Evolutionary conservation across 805 yeast genomes (phyloP).

Genomic region (Saitoella complicata): DNA sequence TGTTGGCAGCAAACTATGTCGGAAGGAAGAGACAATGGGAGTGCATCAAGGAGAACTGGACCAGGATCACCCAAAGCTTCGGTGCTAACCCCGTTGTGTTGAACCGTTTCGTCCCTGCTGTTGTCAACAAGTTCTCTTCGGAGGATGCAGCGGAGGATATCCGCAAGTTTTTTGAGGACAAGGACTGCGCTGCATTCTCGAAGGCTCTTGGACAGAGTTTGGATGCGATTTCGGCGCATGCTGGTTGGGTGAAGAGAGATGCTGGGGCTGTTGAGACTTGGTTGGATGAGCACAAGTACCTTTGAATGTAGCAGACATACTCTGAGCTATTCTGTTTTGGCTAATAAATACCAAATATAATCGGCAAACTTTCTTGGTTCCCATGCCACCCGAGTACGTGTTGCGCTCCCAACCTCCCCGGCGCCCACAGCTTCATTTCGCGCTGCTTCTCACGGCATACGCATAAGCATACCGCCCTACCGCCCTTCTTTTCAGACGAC

Average conservation of each 20-base stretch:
- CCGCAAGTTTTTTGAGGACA: slow-evolving; percentile 28
- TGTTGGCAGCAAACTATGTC: slow-evolving; percentile 31
- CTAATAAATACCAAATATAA: too few species aligned
- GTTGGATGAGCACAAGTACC: slow-evolving; percentile 21
- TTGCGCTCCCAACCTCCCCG: too few species aligned
- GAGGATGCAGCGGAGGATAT: slow-evolving; percentile 24
- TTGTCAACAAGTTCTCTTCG: slow-evolving; percentile 23
- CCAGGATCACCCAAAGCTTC: slow-evolving; percentile 27
- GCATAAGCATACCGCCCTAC: too few species aligned
- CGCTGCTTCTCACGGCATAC: too few species aligned
- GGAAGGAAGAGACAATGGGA: slow-evolving; percentile 33
- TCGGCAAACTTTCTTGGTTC: too few species aligned
- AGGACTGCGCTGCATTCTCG: slow-evolving; percentile 40
- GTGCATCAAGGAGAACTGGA: slow-evolving; percentile 34
- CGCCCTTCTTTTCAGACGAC: too few species aligned
- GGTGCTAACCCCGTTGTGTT: slow-evolving; percentile 35
- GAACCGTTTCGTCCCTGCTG: slow-evolving; percentile 30
- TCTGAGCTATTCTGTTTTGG: too few species aligned
- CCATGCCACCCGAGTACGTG: too few species aligned
- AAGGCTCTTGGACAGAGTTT: slow-evolving; percentile 39
- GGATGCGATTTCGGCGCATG: slow-evolving; percentile 34
- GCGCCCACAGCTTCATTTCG: too few species aligned
- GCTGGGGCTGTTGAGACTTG: slow-evolving; percentile 27
- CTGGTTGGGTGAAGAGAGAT: slow-evolving; percentile 36
- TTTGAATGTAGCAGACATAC: not conserved